Evolutionary conservation across 2,329 filamentous ascomycete species (phyloP), one percentile per base, ranked within the genome.

Genomic region (Dactylellina sp.): DNA sequence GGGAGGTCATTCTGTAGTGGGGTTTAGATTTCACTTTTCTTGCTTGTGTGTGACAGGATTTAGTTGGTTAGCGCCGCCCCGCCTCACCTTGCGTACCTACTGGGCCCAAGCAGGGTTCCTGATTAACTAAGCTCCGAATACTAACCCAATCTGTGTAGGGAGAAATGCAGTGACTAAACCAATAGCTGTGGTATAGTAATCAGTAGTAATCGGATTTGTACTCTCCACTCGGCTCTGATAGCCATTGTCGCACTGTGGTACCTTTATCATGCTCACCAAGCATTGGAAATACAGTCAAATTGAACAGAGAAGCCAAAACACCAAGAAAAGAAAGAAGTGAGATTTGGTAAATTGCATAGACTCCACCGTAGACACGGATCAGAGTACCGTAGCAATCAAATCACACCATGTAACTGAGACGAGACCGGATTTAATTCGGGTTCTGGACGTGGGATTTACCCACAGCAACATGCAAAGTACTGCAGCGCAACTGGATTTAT

Each of bases 81-180:
- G 49, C 60, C 60, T 56, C 46, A 22, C n/a, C 39, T 37, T 53
- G 35, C 16, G 20, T 7, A 47, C 22, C 46, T 9, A 28, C 22
- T 9, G 2, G 2, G 20, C 24, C 5, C 5, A 9, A 20, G 46
- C 22, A 20, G 63, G 63, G 63, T 68, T 60, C 53, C 53, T 68
- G 63, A 68, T 68, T 68, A 68, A 37, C 50, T 65, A 65, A 65
- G 40, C 53, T 57, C 46, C 53, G 49, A 24, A 2, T 40, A 39
- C 42, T 25, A 50, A 49, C 20, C 24, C 16, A 22, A n/a, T n/a
- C n/a, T n/a, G n/a, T n/a, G n/a, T n/a, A n/a, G n/a, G n/a, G n/a
- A n/a, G n/a, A n/a, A n/a, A n/a, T n/a, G n/a, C n/a, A 35, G 46
- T 72, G 60, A 72, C 68, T 72, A 72, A 72, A 72, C 68, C 68